Percentiles rank a stretch among this genome's conserved stretches.
Conservation (phyloP, 139 green algal species). For the Ettlia oleoabundans region DNA sequence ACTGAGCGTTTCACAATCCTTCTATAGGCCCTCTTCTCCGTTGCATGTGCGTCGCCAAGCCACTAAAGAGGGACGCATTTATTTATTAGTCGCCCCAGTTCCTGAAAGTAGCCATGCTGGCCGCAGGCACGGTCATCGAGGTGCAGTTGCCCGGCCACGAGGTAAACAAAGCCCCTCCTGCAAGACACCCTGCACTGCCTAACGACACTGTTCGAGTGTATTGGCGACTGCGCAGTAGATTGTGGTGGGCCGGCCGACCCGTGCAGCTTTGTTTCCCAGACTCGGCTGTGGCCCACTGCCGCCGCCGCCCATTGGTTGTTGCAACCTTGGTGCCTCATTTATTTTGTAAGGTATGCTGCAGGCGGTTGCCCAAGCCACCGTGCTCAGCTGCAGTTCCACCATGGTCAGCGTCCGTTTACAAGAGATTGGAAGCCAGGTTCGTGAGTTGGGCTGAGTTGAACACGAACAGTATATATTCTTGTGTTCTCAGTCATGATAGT, state of each 20-base stretch:
- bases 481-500: background rate
- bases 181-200: background rate
- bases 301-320: background rate
- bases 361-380: background rate
- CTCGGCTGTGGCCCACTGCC: background rate
- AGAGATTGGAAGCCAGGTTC: conserved; percentile 6
- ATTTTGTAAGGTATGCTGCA: background rate
- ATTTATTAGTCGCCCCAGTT: no score
- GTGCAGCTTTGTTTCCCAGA: background rate
- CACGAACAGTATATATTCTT: background rate
- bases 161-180: background rate
- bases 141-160: background rate
- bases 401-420: conserved; percentile 22
- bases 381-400: conserved; percentile 18
- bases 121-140: background rate
- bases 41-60: no score
- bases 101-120: no score
- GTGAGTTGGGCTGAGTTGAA: background rate
- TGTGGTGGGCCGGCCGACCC: background rate
- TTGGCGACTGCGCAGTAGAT: background rate
- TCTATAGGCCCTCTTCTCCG: no score
- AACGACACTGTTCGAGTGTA: background rate
- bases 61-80: no score
- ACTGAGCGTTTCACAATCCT: no score
- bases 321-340: no score